Percentiles rank a stretch among this genome's conserved stretches.
Conservation (phyloP, 176 grass and related monocot species). For the Carex kokanica region DNA sequence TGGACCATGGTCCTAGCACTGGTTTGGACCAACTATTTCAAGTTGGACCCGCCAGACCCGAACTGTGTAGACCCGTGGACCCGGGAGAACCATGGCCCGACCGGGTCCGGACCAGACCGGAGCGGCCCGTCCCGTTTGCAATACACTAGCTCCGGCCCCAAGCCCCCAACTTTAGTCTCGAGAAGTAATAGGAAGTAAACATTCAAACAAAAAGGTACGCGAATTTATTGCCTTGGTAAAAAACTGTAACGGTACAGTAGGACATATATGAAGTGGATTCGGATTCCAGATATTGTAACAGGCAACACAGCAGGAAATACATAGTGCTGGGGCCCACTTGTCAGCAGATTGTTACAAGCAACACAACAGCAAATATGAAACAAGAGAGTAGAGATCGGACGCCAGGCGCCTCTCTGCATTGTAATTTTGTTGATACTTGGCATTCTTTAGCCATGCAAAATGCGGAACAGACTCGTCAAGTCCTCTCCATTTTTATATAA, state of each 20-base stretch:
- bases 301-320: neutral
- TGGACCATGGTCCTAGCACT: too few relatives aligned
- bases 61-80: too few relatives aligned
- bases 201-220: neutral
- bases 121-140: too few relatives aligned
- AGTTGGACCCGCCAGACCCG: too few relatives aligned
- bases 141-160: too few relatives aligned
- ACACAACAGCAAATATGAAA: neutral
- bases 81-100: too few relatives aligned
- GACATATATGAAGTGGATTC: neutral
- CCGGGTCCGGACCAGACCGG: too few relatives aligned
- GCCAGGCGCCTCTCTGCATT: neutral
- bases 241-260: neutral
- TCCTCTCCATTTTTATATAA: constrained; percentile 13
- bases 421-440: neutral
- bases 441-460: neutral
- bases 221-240: neutral
- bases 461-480: neutral
- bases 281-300: neutral
- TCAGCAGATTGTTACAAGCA: neutral
- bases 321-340: neutral
- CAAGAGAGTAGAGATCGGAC: neutral
- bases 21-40: too few relatives aligned
- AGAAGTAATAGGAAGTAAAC: neutral
- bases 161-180: too few relatives aligned